phyloP scores from a whole-genome alignment of 257 asterid species.

The Thymus mandschuricus region DNA sequence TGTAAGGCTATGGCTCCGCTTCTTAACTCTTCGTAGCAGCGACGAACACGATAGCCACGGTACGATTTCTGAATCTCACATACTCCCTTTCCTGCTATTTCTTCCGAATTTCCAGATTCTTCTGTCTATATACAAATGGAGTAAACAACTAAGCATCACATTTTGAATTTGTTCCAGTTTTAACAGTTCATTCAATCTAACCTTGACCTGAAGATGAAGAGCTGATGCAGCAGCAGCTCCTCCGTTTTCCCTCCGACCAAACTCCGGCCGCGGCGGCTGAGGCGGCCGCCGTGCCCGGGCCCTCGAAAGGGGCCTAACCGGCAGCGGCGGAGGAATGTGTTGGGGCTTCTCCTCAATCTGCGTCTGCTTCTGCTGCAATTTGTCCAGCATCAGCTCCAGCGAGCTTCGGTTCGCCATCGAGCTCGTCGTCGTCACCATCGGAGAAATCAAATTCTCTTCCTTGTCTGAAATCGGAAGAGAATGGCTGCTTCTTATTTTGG shows the following conservation, averaged over 20 bases:
- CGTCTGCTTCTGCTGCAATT: slow-evolving; percentile 53
- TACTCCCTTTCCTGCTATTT: slow-evolving; percentile 31
- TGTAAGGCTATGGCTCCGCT: slow-evolving; percentile 57
- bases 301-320: slow-evolving; percentile 61
- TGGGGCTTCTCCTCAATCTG: slow-evolving; percentile 45
- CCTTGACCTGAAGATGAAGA: slow-evolving; percentile 1
- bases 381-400: slow-evolving; percentile 73
- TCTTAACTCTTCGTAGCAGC: slow-evolving; percentile 43
- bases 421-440: slow-evolving; percentile 41
- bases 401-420: slow-evolving; percentile 63
- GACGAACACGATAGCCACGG: slow-evolving; percentile 47
- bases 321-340: slow-evolving; percentile 58
- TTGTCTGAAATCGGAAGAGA: neutral
- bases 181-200: neutral
- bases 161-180: no score
- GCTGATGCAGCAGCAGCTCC: slow-evolving; percentile 1
- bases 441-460: neutral
- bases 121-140: slow-evolving; percentile 24
- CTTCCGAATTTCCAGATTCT: slow-evolving; percentile 28
- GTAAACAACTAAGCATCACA: no score
- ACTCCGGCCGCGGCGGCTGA: slow-evolving; percentile 37
- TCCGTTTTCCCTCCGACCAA: slow-evolving; percentile 24
- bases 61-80: slow-evolving; percentile 48
- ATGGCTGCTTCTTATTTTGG: slow-evolving; percentile 32
- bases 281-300: slow-evolving; percentile 67